These are phyloP conservation scores for Gastroboletus turbinatus DNA, from an alignment of 1,284 basidiomycete genomes.

Conservation along the genomic window DNA sequence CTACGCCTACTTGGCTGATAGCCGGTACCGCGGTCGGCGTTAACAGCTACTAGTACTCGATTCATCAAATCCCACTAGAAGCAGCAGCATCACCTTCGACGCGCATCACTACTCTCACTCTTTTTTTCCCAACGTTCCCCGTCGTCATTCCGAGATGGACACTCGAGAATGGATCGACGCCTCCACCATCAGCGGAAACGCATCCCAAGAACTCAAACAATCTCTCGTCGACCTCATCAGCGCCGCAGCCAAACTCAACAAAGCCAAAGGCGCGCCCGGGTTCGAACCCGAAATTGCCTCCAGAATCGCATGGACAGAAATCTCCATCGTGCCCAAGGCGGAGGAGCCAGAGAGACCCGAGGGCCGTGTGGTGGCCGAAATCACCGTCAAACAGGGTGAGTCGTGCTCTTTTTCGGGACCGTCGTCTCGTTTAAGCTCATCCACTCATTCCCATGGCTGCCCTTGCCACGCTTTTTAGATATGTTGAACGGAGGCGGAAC, in stretches of 20 bases:
- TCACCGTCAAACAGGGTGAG: slow-evolving; percentile 46
- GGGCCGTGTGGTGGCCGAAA: slow-evolving; percentile 44
- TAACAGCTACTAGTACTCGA: not conserved
- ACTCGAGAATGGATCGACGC: slow-evolving; percentile 16
- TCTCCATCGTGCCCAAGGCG: slow-evolving; percentile 39
- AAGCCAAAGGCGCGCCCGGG: slow-evolving; percentile 12
- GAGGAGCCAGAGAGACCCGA: slow-evolving; percentile 40
- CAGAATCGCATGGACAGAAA: slow-evolving; percentile 32
- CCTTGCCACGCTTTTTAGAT: slow-evolving; percentile 23
- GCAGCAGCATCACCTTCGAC: not conserved
- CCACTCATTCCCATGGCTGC: not conserved
- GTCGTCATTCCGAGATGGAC: slow-evolving; percentile 7
- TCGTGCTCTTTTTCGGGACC: not conserved
- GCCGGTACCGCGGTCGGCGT: too few relatives aligned
- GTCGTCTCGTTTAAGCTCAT: not conserved
- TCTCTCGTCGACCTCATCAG: slow-evolving; percentile 23
- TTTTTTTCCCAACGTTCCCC: not conserved
- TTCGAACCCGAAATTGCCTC: slow-evolving; percentile 27
- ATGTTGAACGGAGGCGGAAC: slow-evolving; percentile 46
- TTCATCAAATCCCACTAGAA: not conserved
- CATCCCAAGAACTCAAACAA: slow-evolving; percentile 24
- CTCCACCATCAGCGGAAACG: slow-evolving; percentile 27
- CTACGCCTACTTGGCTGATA: not conserved
- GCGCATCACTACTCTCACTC: not conserved
- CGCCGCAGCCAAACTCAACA: slow-evolving; percentile 1